Base-by-base conservation (phyloP, 1,284 basidiomycete genomes). In the Flammula alnicola region DNA sequence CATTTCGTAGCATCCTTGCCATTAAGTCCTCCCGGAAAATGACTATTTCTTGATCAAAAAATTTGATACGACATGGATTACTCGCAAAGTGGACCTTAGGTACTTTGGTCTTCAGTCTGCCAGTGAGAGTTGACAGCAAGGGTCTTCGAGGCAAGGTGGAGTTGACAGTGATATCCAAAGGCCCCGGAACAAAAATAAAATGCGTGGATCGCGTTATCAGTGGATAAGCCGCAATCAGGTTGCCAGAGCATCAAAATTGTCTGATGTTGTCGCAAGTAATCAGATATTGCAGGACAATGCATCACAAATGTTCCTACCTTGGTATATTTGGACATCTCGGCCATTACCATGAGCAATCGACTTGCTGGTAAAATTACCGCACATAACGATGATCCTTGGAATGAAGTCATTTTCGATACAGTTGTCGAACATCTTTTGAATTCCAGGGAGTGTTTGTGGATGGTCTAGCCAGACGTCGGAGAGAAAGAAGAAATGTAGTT, bases 381-480 rank as follows among this genome's bases (percentile, higher is more conserved):
- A 99, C 25, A 99, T 74, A 14, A 98, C 83, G 56, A 98, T 91
- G 5, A 94, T 78, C 62, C 83, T 93, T 5, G 88, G 96, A 55
- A 90, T 87, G 70, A 88, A 92, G 56, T 81, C 87, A 44, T 88
- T 91, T 56, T 93, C 91, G 30, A 95, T 84, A 66, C 96, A 99
- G 41, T 93, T 93, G 58, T 95, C 88, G 58, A 99, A 88, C 71
- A 99, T 83, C 57, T 87, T 86, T 49, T 83, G 79, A 9, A 99
- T 78, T 1, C 91, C 93, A 5, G 76, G 69, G 9, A 98, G 69
- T 1, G 93, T 94, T 49, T 88, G 81, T 0, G 91, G 86, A 56
- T 94, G 85, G 69, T 99, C 95, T n/a, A 97, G 75, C 84, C 92
- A 93, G 4, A 96, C 84, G 66, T 99, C 97, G 0, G 95, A 98